Evolutionary conservation across 2,329 filamentous ascomycete genomes (phyloP), one percentile per base, ranked within the genome.

Genomic region (Penicillium vulpinum): DNA sequence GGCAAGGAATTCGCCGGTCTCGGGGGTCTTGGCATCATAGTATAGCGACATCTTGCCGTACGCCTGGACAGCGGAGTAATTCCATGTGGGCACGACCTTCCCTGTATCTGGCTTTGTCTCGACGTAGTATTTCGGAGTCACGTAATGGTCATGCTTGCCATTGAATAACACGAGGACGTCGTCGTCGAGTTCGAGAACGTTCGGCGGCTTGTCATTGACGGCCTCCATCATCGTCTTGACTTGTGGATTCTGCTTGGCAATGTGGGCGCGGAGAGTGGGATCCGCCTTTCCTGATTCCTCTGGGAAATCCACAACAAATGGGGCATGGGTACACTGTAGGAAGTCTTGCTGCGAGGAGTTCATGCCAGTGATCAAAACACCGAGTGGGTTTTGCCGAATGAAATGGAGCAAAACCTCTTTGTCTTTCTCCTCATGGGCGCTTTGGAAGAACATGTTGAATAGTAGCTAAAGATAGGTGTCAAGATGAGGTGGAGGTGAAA

Each of bases 61-160:
- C 0, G 78, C 84, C 70, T 89, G 85, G 0, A 79, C 85, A 0
- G 86, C 85, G 0, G 83, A 78, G 64, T 88, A 89, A 70, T 89
- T 85, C 87, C 86, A 89, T 0, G 86, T 89, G 1, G 85, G 85
- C 6, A 88, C 86, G 0, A 88, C 86, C 64, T 88, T 89, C 24
- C 81, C 86, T 0, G 81, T 85, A 0, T 65, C 66, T 0, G 85
- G 86, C 69, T 88, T 88, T 2, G 86, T 88, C 59, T 85, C 79
- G 22, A 73, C 77, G 74, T 88, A 88, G 70, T 87, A 88, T 61
- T 86, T 85, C 4, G 54, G 83, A 0, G 86, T 88, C 7, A 89
- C 81, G 62, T 89, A 89, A 70, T 87, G 83, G 31, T 88, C 81
- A 0, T 76, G 68, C 0, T 80, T 75, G 0, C 77, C 78, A 41